Evolutionary conservation across 2,329 filamentous ascomycete species (phyloP).

Genomic region (Leptographium lundbergii): DNA sequence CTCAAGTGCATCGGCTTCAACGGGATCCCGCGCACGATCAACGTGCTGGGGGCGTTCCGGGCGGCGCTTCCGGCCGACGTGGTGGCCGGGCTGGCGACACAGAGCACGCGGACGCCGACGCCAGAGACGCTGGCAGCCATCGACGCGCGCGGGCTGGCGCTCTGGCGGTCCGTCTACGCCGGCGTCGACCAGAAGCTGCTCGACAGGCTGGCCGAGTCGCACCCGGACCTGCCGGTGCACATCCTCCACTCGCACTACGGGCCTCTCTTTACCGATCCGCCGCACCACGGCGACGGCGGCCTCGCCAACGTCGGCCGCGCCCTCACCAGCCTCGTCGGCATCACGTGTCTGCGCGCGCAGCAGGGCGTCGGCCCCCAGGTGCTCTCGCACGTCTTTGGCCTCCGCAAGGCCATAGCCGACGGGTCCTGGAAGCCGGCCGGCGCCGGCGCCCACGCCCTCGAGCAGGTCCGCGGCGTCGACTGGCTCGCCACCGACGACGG

Average conservation of each 20-base stretch:
- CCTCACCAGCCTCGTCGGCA: slow-evolving; percentile 59
- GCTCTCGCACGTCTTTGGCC: slow-evolving; percentile 65
- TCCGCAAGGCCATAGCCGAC: slow-evolving; percentile 64
- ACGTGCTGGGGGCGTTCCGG: slow-evolving; percentile 47
- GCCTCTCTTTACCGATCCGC: slow-evolving; percentile 58
- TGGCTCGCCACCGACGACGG: slow-evolving; percentile 57
- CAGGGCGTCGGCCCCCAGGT: slow-evolving; percentile 76
- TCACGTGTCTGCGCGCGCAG: slow-evolving; percentile 65
- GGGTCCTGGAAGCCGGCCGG: slow-evolving; percentile 37
- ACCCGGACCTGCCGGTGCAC: slow-evolving; percentile 71
- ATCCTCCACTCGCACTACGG: slow-evolving; percentile 68
- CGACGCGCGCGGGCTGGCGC: slow-evolving; percentile 42
- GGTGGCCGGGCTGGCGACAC: slow-evolving; percentile 37
- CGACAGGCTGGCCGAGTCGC: slow-evolving; percentile 57
- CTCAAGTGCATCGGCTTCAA: slow-evolving; percentile 50
- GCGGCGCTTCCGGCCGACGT: slow-evolving; percentile 47
- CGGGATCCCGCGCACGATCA: slow-evolving; percentile 73
- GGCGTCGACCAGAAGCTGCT: slow-evolving; percentile 63
- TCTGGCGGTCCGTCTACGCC: slow-evolving; percentile 69
- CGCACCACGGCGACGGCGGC: slow-evolving; percentile 26
- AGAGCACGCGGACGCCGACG: slow-evolving; percentile 40
- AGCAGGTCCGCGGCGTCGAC: slow-evolving; percentile 33
- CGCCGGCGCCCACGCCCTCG: slow-evolving; percentile 12
- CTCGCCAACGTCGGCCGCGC: slow-evolving; percentile 50
- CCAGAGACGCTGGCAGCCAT: slow-evolving; percentile 40